A percentile compares a stretch with the other conserved stretches of the same genome.
Conservation (phyloP, 2,329 filamentous ascomycete genomes). For the Nigrograna mackinnonii region DNA sequence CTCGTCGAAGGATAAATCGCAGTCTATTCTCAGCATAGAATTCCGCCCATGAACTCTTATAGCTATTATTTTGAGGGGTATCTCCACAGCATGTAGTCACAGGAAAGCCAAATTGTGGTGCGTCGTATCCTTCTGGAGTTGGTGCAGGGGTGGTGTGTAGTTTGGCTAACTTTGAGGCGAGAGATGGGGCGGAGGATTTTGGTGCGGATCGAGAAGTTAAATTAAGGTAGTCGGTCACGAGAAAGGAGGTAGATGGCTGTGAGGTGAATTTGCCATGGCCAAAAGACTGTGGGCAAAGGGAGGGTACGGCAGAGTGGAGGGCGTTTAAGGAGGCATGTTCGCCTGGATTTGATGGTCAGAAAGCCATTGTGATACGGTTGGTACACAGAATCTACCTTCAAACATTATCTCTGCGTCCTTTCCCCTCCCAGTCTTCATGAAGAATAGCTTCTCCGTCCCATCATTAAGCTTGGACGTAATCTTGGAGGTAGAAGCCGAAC, state of each 20-base stretch:
- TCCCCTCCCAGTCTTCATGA: conserved; percentile 72
- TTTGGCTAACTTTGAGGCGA: conserved; percentile 77
- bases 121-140: conserved; percentile 59
- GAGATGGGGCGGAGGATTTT: conserved; percentile 45
- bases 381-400: conserved; percentile 49
- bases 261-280: conserved; percentile 67
- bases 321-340: conserved; percentile 85
- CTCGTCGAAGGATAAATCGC: conserved; percentile 63
- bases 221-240: conserved; percentile 80
- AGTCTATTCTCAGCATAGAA: conserved; percentile 83
- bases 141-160: conserved; percentile 79
- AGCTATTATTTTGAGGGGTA: conserved; percentile 80
- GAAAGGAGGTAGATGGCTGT: conserved; percentile 53
- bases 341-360: conserved; percentile 49
- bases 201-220: conserved; percentile 35
- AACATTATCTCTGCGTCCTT: conserved; percentile 70
- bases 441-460: conserved; percentile 61
- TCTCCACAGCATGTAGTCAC: conserved; percentile 85
- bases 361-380: not conserved
- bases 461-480: conserved; percentile 51
- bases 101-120: conserved; percentile 79
- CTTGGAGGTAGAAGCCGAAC: conserved; percentile 66
- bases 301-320: conserved; percentile 71
- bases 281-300: conserved; percentile 75
- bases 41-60: conserved; percentile 74